Evolutionary conservation across 768 basidiomycete species (phyloP), one percentile per base, ranked within the genome.

Genomic region (Tylopilus felleus): DNA sequence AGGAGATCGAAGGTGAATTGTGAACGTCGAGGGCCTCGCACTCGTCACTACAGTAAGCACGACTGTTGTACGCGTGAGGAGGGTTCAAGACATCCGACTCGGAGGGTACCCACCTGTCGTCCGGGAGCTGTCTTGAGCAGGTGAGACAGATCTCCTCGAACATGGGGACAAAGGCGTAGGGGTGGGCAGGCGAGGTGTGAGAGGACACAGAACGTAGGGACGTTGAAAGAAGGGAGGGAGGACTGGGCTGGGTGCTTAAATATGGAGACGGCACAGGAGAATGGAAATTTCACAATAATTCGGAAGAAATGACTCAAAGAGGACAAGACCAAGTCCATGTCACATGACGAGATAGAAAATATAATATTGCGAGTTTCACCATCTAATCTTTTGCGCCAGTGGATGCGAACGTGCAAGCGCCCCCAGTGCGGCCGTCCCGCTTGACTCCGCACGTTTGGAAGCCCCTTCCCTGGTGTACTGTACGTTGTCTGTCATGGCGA

Each of bases 91-190:
- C 13, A 54, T 29, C 49, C 47, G 58, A 60, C n/a, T n/a, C n/a
- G n/a, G 59, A 49, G 59, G 45, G 53, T 51, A 72, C 78, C 58
- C 75, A 87, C 85, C 79, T 80, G 68, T 84, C 81, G 69, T 79
- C 81, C 58, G 70, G 67, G 61, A 88, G 77, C 51, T 80, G 80
- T 69, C 80, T 83, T 49, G 86, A 85, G 66, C 88, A 90, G 49
- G 79, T 74, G 53, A 90, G 77, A 67, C 88, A 90, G 63, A 84
- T 77, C 76, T 89, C 87, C 78, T 88, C 84, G 70, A 87, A 89
- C 88, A 90, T 90, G 62, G 61, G 64, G 52, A 56, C 51, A 47
- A 56, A 47, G 60, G 47, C 19, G 13, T n/a, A n/a, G n/a, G n/a
- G n/a, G n/a, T n/a, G 19, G 19, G 23, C 16, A 25, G 49, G 21